A percentile compares a stretch with the other conserved stretches of the same genome.
These are phyloP conservation scores for Yamadazyma ubonensis DNA, from an alignment of 805 yeast genomes.

Conservation along the genomic window DNA sequence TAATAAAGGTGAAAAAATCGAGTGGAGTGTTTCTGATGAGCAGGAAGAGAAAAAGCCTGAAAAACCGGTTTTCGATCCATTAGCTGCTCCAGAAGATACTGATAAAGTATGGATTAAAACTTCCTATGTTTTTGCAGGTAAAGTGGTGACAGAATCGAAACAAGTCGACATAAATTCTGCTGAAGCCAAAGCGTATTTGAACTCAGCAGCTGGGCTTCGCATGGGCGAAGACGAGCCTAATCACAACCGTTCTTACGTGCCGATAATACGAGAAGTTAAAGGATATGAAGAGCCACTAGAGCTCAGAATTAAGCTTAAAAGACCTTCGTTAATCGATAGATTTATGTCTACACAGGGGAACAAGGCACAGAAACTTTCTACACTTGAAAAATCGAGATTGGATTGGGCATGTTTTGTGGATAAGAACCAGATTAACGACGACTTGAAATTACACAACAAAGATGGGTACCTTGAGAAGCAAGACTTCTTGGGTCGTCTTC, in stretches of 20 bases:
- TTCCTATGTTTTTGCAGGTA: conserved; percentile 88
- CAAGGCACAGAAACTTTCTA: conserved; percentile 73
- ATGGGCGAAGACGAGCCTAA: conserved; percentile 11
- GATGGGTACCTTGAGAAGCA: conserved; percentile 91
- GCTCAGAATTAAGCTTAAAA: conserved; percentile 58
- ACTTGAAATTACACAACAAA: conserved; percentile 74
- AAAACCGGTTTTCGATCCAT: conserved; percentile 9
- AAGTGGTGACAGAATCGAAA: conserved; percentile 71
- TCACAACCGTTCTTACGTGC: conserved; percentile 28
- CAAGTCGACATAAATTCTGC: conserved; percentile 75
- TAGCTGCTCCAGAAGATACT: conserved; percentile 20
- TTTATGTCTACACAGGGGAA: conserved; percentile 63
- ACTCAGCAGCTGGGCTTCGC: conserved; percentile 44
- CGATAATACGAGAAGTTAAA: conserved; percentile 32
- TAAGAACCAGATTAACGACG: conserved; percentile 78
- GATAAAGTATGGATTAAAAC: conserved; percentile 70
- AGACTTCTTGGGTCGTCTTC: conserved; percentile 80
- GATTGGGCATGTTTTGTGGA: conserved; percentile 97
- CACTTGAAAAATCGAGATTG: conserved; percentile 86
- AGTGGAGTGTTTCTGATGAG: conserved; percentile 10
- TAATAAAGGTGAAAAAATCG: conserved; percentile 13
- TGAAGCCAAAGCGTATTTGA: conserved; percentile 80
- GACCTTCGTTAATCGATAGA: conserved; percentile 74
- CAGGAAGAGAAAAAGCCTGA: conserved; percentile 4
- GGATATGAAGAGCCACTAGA: conserved; percentile 34